Conservation (phyloP, 495 filamentous ascomycete genomes). For the Aspergillus avenaceus region DNA sequence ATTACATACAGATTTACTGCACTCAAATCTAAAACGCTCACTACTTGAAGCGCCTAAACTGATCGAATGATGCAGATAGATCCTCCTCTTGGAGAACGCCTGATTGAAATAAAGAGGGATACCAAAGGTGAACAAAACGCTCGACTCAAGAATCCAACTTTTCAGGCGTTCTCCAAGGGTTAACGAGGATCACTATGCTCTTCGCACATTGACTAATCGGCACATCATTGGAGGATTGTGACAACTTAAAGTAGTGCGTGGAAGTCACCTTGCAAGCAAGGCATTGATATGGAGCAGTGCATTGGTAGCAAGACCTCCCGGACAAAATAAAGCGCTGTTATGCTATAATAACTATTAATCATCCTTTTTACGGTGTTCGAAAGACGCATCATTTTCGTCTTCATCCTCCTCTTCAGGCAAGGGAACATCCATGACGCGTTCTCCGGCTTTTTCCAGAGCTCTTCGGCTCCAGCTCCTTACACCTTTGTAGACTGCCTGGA, state of each 20-base stretch:
- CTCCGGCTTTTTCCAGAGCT: constrained; percentile 69
- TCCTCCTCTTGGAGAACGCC: constrained; percentile 33
- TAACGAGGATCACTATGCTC: constrained; percentile 50
- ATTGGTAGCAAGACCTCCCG: neutral
- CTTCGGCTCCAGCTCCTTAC: constrained; percentile 66
- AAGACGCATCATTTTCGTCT: constrained; percentile 35
- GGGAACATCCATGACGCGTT: constrained; percentile 77
- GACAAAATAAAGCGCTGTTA: neutral
- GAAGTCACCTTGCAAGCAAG: neutral
- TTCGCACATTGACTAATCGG: constrained; percentile 95
- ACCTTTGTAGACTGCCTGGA: constrained; percentile 73
- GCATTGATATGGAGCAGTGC: neutral
- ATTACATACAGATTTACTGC: constrained; percentile 26
- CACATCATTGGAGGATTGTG: constrained; percentile 74
- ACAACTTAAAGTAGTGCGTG: constrained; percentile 92
- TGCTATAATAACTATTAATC: constrained; percentile 2
- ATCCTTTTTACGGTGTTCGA: constrained; percentile 20
- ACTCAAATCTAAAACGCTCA: constrained; percentile 32
- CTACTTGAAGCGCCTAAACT: constrained; percentile 14
- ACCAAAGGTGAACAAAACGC: constrained; percentile 40
- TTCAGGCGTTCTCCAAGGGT: constrained; percentile 27
- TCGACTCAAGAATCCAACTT: constrained; percentile 20
- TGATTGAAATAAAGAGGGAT: constrained; percentile 30
- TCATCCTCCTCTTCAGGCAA: constrained; percentile 69
- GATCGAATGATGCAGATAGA: constrained; percentile 30